Base-by-base conservation (phyloP, 106 monocot species). In the Vanilla planifolia region DNA sequence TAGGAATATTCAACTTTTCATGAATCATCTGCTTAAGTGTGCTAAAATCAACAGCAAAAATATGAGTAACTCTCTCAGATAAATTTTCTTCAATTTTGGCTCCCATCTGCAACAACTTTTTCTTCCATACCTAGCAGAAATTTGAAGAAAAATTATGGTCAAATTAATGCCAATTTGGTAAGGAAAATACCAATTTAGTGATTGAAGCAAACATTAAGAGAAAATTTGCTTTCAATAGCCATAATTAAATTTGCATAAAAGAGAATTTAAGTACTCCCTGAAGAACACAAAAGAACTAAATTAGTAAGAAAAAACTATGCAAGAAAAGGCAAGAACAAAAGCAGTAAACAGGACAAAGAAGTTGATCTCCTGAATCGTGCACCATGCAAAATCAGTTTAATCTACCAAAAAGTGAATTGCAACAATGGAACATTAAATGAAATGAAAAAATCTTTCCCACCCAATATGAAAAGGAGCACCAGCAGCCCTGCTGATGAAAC, bases 101-200 rank as follows among this genome's bases (percentile, higher is more conserved):
- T 53, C 93, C 89, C 89, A 82, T 93, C 64, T 93, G 89, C 22
- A 59, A 20, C 60, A 93, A 69, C 67, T 82, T 93, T 28, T 77
- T 73, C 34, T 76, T 77, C 88, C 88, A 93, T 56, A 89, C 69
- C 93, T 93, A 68, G 29, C 14, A 45, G 21, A 24, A 40, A 35
- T 11, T 27, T 42, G 5, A 61, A 61, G 41, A 27, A 61, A 61
- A 61, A 2, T 14, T n/a, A 53, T 7, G 21, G 33, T 8, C 16
- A 2, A 53, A 32, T 19, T 19, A 57, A 57, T 57, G 35, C 6
- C 21, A 33, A 35, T 57, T 35, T 9, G 21, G 21, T 2, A 36
- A 35, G 20, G 10, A 2, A 57, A 21, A 57, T 0, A 2, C 16
- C 20, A 13, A 20, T 35, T 20, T 36, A 36, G 10, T 16, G 4